A percentile compares a stretch with the other conserved stretches of the same genome.
phyloP scores from a whole-genome alignment of 306 rosid species.

The Rubus parviflorus region DNA sequence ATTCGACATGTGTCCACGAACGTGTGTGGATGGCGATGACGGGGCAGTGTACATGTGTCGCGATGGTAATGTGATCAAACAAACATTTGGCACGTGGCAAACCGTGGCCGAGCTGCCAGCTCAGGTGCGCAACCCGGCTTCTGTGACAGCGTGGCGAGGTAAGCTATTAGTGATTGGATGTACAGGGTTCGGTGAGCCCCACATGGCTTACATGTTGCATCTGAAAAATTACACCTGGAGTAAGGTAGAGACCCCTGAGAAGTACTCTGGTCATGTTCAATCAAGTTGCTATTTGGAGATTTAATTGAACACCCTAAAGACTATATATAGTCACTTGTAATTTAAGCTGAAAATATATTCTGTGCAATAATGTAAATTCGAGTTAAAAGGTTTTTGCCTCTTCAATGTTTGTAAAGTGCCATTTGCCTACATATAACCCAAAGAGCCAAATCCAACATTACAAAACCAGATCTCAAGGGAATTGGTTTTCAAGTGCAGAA shows the following conservation, averaged over 20 bases:
- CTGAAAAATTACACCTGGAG: conserved; percentile 35
- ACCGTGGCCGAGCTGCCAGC: conserved; percentile 32
- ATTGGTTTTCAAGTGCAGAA: background rate
- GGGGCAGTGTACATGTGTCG: conserved; percentile 37
- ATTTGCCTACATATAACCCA: background rate
- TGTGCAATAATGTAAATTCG: too few species aligned
- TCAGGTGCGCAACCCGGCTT: conserved; percentile 45
- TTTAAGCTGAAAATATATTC: background rate
- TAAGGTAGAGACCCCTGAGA: conserved; percentile 35
- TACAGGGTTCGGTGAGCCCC: conserved; percentile 45
- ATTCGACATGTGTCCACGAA: conserved; percentile 52
- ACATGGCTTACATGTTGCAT: conserved; percentile 34
- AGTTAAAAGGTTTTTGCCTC: background rate
- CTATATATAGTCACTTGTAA: background rate
- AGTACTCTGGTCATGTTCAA: conserved; percentile 57
- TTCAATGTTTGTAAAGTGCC: background rate
- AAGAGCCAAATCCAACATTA: background rate
- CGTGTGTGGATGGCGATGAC: conserved; percentile 24
- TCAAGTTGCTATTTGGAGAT: conserved; percentile 58
- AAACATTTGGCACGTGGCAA: conserved; percentile 39
- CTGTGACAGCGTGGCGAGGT: conserved; percentile 34
- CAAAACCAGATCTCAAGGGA: background rate
- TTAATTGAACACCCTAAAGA: conserved; percentile 5
- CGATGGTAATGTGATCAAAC: conserved; percentile 28
- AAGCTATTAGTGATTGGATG: conserved; percentile 48